These are phyloP conservation scores for Pseudocercospora macadamiae DNA, from an alignment of 2,329 filamentous ascomycete genomes.

Conservation along the genomic window DNA sequence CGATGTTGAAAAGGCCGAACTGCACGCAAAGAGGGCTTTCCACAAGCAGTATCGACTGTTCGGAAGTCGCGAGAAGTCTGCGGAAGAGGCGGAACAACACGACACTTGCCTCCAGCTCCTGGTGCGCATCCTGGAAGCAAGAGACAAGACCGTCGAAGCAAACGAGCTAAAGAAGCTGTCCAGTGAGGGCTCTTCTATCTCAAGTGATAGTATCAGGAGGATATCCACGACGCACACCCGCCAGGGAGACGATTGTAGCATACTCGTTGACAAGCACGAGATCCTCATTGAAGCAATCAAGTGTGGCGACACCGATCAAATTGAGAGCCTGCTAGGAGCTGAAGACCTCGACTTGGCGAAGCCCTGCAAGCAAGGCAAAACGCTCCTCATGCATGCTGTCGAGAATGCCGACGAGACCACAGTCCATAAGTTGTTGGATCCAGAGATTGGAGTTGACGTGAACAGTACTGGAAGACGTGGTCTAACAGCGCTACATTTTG, in stretches of 20 bases:
- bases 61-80: slow-evolving; percentile 2
- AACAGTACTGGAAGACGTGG: slow-evolving; percentile 19
- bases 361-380: slow-evolving; percentile 23
- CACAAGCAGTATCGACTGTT: slow-evolving; percentile 18
- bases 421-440: slow-evolving; percentile 25
- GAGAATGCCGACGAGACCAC: slow-evolving; percentile 22
- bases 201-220: slow-evolving; percentile 18
- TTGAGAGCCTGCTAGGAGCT: slow-evolving; percentile 14
- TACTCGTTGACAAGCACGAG: slow-evolving; percentile 23
- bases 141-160: slow-evolving; percentile 28
- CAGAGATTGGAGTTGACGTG: slow-evolving; percentile 24
- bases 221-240: slow-evolving; percentile 14
- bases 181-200: slow-evolving; percentile 10
- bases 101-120: slow-evolving; percentile 20
- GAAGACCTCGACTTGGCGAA: slow-evolving; percentile 22
- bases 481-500: slow-evolving; percentile 26
- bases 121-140: slow-evolving; percentile 23
- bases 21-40: slow-evolving; percentile 25
- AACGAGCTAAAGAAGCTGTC: slow-evolving; percentile 18
- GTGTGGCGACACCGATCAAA: slow-evolving; percentile 21
- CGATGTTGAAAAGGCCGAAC: slow-evolving; percentile 27
- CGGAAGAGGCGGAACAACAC: slow-evolving; percentile 17
- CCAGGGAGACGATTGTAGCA: slow-evolving; percentile 11
- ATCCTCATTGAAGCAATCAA: slow-evolving; percentile 23
- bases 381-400: slow-evolving; percentile 28